Conservation (phyloP, 2,329 filamentous ascomycete genomes). For the Trichoderma semiorbis region DNA sequence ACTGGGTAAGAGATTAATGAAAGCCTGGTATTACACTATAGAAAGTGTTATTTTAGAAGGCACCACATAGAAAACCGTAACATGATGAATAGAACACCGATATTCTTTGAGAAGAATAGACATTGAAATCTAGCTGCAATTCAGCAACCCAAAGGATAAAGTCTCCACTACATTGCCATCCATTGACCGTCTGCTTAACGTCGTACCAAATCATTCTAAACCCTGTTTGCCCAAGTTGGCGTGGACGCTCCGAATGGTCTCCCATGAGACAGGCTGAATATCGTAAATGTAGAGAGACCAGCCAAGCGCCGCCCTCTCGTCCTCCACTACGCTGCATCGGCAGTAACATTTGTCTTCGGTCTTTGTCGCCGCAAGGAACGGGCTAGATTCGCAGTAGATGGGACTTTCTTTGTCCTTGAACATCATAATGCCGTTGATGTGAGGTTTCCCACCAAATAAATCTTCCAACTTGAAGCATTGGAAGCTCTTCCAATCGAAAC, state of each 20-base stretch:
- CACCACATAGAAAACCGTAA: not conserved
- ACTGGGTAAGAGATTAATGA: not conserved
- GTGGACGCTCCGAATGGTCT: slow-evolving; percentile 26
- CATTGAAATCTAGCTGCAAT: not conserved
- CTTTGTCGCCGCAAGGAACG: slow-evolving; percentile 20
- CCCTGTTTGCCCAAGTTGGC: not conserved
- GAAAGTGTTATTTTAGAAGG: not conserved
- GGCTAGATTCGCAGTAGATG: slow-evolving; percentile 25
- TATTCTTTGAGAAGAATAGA: not conserved
- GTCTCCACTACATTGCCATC: not conserved
- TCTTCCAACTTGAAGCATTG: slow-evolving; percentile 65
- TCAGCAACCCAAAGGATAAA: not conserved
- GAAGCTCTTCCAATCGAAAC: slow-evolving; percentile 35
- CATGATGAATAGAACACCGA: not conserved
- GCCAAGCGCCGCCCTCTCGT: slow-evolving; percentile 23
- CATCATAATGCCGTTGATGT: slow-evolving; percentile 34
- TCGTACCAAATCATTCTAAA: not conserved
- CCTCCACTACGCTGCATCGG: slow-evolving; percentile 27
- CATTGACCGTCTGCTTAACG: not conserved
- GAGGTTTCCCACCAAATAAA: slow-evolving; percentile 57
- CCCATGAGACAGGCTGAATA: slow-evolving; percentile 30
- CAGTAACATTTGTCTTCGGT: slow-evolving; percentile 31
- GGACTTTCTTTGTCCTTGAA: slow-evolving; percentile 21
- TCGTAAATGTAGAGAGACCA: slow-evolving; percentile 27
- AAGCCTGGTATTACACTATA: not conserved